Base-by-base conservation (phyloP, 257 asterid genomes). In the Thymus mandschuricus region DNA sequence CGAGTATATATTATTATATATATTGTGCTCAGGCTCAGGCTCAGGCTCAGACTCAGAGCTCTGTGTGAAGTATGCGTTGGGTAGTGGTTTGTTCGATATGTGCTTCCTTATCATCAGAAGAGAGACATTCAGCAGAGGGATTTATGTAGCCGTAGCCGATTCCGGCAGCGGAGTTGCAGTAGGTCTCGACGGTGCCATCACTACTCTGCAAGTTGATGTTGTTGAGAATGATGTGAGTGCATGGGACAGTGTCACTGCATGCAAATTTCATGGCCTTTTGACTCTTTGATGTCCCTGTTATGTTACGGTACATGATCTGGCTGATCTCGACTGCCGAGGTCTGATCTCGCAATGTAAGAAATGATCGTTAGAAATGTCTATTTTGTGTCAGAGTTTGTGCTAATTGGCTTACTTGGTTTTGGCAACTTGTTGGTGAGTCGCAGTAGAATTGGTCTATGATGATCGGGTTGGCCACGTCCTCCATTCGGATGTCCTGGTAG, bases 371-470 rank as follows among this genome's bases (percentile, higher is more conserved):
- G 45, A 11, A 13, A 6, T 13, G 27, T 60, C 6, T 60, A 27
- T 29, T 3, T 46, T 15, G 28, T 21, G 2, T 38, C 29, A n/a
- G 38, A 55, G 60, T 55, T 0, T 21, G 21, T 21, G 21, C 21
- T 58, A 11, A 34, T 8, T 58, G 63, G 63, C 44, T 8, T 51
- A 79, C 98, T 96, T 85, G 94, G 71, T 86, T 88, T 82, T 86
- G 83, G 77, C 96, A 92, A 55, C 83, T 1, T 33, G 35, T 79
- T 43, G 94, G 94, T 3, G 96, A 88, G 76, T 92, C 98, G 7
- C 98, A 92, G 75, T 92, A 92, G 82, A 92, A 89, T 60, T 92
- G 96, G 77, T 92, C 96, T n/a, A 92, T 89, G 83, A 92, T 86
- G 31, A 92, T 86, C 13, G 98, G 98, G 78, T 92, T 87, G 4